Percentiles rank a stretch among this genome's conserved stretches.
These are phyloP conservation scores for Agaricus blazei DNA, from an alignment of 768 basidiomycete genomes.

Conservation along the genomic window DNA sequence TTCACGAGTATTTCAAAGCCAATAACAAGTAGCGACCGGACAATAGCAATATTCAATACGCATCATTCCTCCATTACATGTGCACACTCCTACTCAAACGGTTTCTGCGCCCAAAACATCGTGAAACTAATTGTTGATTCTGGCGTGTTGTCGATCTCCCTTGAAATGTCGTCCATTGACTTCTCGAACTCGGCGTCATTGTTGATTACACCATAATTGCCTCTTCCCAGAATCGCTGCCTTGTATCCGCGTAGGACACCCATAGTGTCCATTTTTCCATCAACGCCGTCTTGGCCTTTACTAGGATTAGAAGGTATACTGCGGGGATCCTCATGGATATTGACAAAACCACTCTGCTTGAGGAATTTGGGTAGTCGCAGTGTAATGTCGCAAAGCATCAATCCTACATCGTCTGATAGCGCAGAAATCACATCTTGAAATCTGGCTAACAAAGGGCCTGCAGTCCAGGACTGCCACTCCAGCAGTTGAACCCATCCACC, in stretches of 20 bases:
- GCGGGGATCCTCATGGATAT: background rate
- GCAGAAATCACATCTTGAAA: background rate
- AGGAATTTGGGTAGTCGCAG: background rate
- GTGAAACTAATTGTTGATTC: slow-evolving; percentile 1
- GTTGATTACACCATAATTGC: slow-evolving; percentile 1
- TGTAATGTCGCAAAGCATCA: background rate
- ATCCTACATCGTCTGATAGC: background rate
- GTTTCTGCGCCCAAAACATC: slow-evolving; percentile 1
- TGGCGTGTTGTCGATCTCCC: background rate
- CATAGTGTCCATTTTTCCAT: background rate
- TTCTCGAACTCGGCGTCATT: slow-evolving; percentile 1
- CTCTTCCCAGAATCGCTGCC: background rate
- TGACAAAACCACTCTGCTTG: background rate
- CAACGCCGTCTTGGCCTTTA: slow-evolving; percentile 1
- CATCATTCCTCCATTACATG: too few relatives aligned
- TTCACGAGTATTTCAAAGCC: too few relatives aligned
- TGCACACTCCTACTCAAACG: background rate
- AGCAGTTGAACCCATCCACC: slow-evolving; percentile 3
- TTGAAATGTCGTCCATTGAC: background rate
- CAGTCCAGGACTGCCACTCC: background rate
- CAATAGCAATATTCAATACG: too few relatives aligned
- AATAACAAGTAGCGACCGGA: too few relatives aligned
- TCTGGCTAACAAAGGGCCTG: background rate
- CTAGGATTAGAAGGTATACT: background rate
- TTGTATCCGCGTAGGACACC: background rate